phyloP scores from a whole-genome alignment of 495 filamentous ascomycete species.

The Cenococcum geophilum region DNA sequence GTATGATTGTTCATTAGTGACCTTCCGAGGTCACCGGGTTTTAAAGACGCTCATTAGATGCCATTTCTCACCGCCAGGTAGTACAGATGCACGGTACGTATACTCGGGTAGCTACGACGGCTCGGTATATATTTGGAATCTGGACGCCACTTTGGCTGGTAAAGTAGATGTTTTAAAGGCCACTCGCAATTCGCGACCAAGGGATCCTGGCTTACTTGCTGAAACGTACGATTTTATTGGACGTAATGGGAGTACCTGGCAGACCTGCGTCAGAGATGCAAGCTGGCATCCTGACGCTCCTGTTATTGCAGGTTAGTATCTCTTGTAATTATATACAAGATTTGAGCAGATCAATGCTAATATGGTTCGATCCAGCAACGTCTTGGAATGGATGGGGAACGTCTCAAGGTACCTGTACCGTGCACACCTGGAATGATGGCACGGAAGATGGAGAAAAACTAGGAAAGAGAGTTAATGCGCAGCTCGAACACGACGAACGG shows the following conservation, averaged over 20 bases:
- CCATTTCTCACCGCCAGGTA: constrained; percentile 86
- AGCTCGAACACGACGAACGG: constrained; percentile 38
- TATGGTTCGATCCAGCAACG: constrained; percentile 50
- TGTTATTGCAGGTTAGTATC: constrained; percentile 68
- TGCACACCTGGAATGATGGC: constrained; percentile 70
- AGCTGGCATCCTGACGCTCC: constrained; percentile 93
- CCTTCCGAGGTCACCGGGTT: constrained; percentile 83
- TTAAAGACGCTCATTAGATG: constrained; percentile 87
- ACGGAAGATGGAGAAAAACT: constrained; percentile 57
- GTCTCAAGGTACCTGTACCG: constrained; percentile 63
- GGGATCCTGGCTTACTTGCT: constrained; percentile 37
- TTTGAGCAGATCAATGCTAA: constrained; percentile 7
- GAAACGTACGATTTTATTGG: constrained; percentile 35
- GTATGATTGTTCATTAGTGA: constrained; percentile 86
- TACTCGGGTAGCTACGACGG: constrained; percentile 88
- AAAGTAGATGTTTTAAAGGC: constrained; percentile 69
- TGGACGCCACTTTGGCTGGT: constrained; percentile 82
- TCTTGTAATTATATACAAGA: background rate
- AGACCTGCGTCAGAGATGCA: constrained; percentile 83
- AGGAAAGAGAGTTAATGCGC: constrained; percentile 50
- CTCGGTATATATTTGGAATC: constrained; percentile 82
- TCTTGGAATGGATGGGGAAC: constrained; percentile 70
- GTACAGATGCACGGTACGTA: constrained; percentile 86
- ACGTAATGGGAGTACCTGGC: constrained; percentile 49
- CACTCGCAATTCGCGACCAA: constrained; percentile 55